Conservation (phyloP, 2,329 filamentous ascomycete genomes). For the Lachnum nothofagi region DNA sequence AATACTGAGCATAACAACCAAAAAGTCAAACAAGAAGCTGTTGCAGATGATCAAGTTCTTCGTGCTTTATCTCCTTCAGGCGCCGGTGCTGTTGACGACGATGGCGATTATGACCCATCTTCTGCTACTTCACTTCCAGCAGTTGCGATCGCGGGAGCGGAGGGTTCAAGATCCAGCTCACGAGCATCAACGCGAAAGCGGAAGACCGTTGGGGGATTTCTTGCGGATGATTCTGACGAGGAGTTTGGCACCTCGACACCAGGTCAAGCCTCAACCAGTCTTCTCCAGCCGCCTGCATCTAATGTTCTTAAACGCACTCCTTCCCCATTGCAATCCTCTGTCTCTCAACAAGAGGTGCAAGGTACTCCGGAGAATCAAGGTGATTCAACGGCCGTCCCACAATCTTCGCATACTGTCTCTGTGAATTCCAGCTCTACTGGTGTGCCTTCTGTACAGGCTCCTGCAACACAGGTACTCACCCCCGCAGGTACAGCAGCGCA, state of each 20-base stretch:
- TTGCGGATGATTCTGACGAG: slow-evolving; percentile 35
- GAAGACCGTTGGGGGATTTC: slow-evolving; percentile 33
- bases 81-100: slow-evolving; percentile 29
- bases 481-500: slow-evolving; percentile 23
- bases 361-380: slow-evolving; percentile 26
- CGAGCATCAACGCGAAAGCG: slow-evolving; percentile 30
- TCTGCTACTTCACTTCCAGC: slow-evolving; percentile 30
- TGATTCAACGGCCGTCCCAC: slow-evolving; percentile 24
- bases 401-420: slow-evolving; percentile 22
- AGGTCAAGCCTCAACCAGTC: slow-evolving; percentile 17
- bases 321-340: slow-evolving; percentile 30
- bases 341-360: slow-evolving; percentile 26
- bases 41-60: slow-evolving; percentile 36
- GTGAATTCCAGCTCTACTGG: slow-evolving; percentile 25
- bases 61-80: slow-evolving; percentile 34
- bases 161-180: slow-evolving; percentile 31
- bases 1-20: slow-evolving; percentile 35
- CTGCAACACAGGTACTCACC: slow-evolving; percentile 25
- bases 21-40: slow-evolving; percentile 33
- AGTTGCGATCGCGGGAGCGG: slow-evolving; percentile 26
- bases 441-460: slow-evolving; percentile 21
- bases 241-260: slow-evolving; percentile 29
- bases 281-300: slow-evolving; percentile 25
- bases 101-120: slow-evolving; percentile 32
- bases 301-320: slow-evolving; percentile 28